Evolutionary conservation across 257 asterid genomes (phyloP).

Genomic region (Solanum microdontum): DNA sequence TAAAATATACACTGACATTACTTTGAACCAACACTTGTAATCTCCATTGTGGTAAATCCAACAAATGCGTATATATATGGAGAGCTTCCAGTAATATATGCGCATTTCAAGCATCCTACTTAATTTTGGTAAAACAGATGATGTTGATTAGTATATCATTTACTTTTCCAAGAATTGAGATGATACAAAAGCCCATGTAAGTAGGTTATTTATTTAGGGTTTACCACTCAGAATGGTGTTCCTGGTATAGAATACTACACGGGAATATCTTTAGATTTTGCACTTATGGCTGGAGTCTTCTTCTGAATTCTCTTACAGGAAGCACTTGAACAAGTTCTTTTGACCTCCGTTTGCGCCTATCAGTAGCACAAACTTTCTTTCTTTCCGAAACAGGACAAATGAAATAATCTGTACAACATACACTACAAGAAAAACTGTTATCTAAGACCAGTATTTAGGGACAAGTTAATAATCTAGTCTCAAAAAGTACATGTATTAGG

Average conservation of each 20-base stretch:
- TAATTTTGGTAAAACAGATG: background rate
- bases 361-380: slow-evolving; percentile 16
- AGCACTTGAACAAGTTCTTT: slow-evolving; percentile 18
- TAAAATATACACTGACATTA: background rate
- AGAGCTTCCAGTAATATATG: background rate
- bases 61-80: background rate
- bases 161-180: background rate
- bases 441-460: too few relatives aligned
- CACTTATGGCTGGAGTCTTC: slow-evolving; percentile 28
- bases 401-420: slow-evolving; percentile 86
- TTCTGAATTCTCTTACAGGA: slow-evolving; percentile 18
- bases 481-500: too few relatives aligned
- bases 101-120: background rate
- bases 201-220: background rate
- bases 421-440: too few relatives aligned
- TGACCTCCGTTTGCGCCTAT: slow-evolving; percentile 18
- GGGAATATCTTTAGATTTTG: slow-evolving; percentile 60
- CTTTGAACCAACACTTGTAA: background rate
- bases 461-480: too few relatives aligned
- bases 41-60: background rate
- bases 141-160: background rate
- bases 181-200: background rate
- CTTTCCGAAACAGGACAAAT: slow-evolving; percentile 32
- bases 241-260: slow-evolving; percentile 85
- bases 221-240: slow-evolving; percentile 84